Base-by-base conservation (phyloP, 169 alveolate genomes). In the Plasmodium gallinaceum region DNA sequence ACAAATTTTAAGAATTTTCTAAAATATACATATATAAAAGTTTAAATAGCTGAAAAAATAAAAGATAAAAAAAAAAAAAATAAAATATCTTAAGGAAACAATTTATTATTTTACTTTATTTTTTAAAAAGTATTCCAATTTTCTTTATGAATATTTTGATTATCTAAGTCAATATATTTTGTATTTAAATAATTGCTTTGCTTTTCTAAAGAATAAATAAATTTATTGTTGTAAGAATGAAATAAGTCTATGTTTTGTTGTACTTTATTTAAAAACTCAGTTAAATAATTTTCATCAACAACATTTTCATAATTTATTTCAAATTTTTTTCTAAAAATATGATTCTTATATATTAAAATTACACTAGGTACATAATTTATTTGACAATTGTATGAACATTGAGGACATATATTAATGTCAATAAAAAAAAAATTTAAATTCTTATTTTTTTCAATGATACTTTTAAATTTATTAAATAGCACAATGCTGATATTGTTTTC, bases 111-210 rank as follows among this genome's bases (percentile, higher is more conserved):
- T 32, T 32, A 32, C 4, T 32, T 32, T 68, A n/a, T 22, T 26
- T 45, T 26, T 46, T 80, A 80, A 46, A 52, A 80, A 16, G 90
- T 80, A 32, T 80, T 80, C 90, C 90, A 80, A n/a, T 80, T 80
- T 71, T 80, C 90, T 64, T 80, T 80, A 51, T 80, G 90, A 52
- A 80, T 68, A 20, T 80, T 80, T 72, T 80, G 90, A 46, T 80
- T 80, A 43, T 80, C 90, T 12, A 80, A 45, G 26, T 80, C 90
- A 12, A 80, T 80, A 54, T 80, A 80, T 42, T 80, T 80, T 9
- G 90, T 80, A 62, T 80, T 80, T 26, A 80, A 61, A 61, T 80
- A 80, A 69, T 80, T 80, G 74, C 90, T 80, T 46, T 80, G 85
- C 46, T 80, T 80, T 61, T 65, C 52, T 46, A 80, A 54, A 7